Conservation (phyloP, 1,139 yeast species). For the Scheffersomyces lignicola region DNA sequence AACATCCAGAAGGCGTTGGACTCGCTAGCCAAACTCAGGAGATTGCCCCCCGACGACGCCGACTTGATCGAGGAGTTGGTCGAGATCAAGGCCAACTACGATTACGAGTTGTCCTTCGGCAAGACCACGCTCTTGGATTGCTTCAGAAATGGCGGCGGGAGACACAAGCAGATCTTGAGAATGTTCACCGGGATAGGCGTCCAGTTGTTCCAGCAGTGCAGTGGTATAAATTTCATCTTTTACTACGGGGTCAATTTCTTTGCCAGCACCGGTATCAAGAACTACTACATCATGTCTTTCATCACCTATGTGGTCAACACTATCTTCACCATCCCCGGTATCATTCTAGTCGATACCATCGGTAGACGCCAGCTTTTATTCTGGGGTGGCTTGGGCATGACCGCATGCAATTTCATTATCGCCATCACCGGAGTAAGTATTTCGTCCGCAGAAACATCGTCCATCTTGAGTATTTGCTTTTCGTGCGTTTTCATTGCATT, state of each 20-base stretch:
- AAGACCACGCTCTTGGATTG: conserved; percentile 57
- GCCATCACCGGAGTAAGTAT: conserved; percentile 66
- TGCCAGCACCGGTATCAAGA: conserved; percentile 56
- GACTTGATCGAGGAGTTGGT: conserved; percentile 72
- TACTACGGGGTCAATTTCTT: conserved; percentile 79
- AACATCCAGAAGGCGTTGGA: conserved; percentile 58
- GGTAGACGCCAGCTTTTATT: conserved; percentile 66
- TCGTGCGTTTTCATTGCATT: conserved; percentile 70
- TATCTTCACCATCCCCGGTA: conserved; percentile 68
- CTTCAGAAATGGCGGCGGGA: conserved; percentile 63
- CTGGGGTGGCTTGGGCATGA: conserved; percentile 67
- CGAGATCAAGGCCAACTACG: conserved; percentile 76
- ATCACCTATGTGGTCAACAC: conserved; percentile 74
- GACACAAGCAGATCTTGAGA: conserved; percentile 63
- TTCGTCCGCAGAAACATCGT: conserved; percentile 32
- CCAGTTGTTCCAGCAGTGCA: conserved; percentile 73
- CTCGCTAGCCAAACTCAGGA: conserved; percentile 41
- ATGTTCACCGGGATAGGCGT: conserved; percentile 68
- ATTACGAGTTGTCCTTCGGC: conserved; percentile 70
- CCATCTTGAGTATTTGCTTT: conserved; percentile 52
- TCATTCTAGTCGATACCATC: conserved; percentile 62
- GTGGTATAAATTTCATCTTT: conserved; percentile 78
- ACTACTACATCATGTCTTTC: conserved; percentile 66
- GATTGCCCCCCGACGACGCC: conserved; percentile 53
- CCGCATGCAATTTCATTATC: conserved; percentile 58